These are phyloP conservation scores for Schwanniomyces polymorphus DNA, from an alignment of 805 yeast species.

Conservation along the genomic window DNA sequence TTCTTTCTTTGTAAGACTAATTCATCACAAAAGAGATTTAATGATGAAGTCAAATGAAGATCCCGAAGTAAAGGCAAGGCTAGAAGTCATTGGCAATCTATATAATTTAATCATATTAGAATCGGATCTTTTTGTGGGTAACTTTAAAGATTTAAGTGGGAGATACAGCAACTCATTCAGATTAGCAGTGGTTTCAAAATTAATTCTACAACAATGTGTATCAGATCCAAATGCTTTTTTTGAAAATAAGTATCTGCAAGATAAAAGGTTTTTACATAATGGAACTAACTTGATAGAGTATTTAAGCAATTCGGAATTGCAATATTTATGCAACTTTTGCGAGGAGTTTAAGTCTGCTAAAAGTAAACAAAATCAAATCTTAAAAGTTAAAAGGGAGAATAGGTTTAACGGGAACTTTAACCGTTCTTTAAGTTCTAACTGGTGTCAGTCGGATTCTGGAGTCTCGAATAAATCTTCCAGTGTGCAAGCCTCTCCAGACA, in stretches of 20 bases:
- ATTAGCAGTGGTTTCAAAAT: constrained; percentile 40
- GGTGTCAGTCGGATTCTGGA: not conserved
- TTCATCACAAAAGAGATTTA: constrained; percentile 36
- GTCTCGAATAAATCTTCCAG: not conserved
- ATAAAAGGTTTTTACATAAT: constrained; percentile 28
- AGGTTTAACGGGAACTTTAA: not conserved
- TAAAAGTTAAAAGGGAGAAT: not conserved
- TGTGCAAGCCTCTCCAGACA: not conserved
- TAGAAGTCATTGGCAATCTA: constrained; percentile 31
- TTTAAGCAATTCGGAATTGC: constrained; percentile 34
- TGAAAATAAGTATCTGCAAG: constrained; percentile 22
- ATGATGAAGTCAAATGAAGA: constrained; percentile 16
- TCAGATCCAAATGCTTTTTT: constrained; percentile 38
- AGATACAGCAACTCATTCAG: constrained; percentile 41
- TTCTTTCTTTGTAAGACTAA: constrained; percentile 37
- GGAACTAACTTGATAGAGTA: constrained; percentile 41
- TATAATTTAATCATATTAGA: constrained; percentile 33
- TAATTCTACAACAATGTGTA: constrained; percentile 41
- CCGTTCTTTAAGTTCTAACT: not conserved
- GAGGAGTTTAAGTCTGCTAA: constrained; percentile 41
- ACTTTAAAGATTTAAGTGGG: constrained; percentile 36
- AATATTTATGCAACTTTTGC: constrained; percentile 33
- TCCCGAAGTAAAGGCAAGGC: constrained; percentile 17
- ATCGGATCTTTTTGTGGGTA: constrained; percentile 44
- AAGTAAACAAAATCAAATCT: constrained; percentile 17